These are phyloP conservation scores for Pseudogymnoascus sp. DNA, from an alignment of 2,329 filamentous ascomycete genomes.

Conservation along the genomic window DNA sequence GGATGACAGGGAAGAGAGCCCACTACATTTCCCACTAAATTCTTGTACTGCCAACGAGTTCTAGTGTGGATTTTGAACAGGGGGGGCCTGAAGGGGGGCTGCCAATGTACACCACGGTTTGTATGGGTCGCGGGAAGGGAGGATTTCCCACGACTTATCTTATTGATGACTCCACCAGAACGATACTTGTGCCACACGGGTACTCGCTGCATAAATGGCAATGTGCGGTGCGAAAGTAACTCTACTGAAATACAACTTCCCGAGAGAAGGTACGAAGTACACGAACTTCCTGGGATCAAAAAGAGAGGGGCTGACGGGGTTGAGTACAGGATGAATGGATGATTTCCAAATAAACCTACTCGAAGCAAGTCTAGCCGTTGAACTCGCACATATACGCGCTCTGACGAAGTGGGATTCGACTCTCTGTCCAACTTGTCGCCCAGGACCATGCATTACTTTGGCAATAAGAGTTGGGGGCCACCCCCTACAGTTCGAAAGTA, in stretches of 20 bases:
- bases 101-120: not conserved
- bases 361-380: not conserved
- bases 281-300: conserved; percentile 4
- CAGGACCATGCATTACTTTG: conserved; percentile 4
- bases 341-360: not conserved
- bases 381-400: not conserved
- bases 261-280: not conserved
- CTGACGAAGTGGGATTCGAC: not conserved
- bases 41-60: conserved; percentile 1
- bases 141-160: conserved; percentile 4
- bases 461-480: conserved; percentile 6
- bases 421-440: not conserved
- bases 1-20: conserved; percentile 3
- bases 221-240: not conserved
- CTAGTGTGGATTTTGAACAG: not conserved
- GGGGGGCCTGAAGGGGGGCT: not conserved
- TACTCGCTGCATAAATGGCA: not conserved
- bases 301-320: not conserved
- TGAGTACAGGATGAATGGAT: not conserved
- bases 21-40: not conserved
- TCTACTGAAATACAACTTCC: not conserved
- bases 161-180: conserved; percentile 1
- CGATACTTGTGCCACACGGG: conserved; percentile 2
- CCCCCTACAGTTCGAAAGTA: not conserved
- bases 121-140: not conserved